Base-by-base conservation (phyloP, 2,329 filamentous ascomycete genomes). In the Arachnopeziza araneosa region DNA sequence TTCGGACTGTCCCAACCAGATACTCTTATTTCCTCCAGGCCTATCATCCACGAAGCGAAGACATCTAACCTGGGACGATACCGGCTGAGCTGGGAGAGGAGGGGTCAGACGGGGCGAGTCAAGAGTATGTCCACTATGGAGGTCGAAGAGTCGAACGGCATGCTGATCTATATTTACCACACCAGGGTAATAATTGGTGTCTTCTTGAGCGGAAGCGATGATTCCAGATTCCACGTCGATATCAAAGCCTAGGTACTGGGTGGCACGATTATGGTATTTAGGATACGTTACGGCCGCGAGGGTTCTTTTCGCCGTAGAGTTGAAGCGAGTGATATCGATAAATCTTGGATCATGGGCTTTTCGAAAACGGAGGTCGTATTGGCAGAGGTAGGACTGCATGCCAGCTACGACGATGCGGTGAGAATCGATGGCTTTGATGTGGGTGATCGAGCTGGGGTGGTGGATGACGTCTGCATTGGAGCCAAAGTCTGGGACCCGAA, bases 311-410 rank as follows among this genome's bases (percentile, higher is more conserved):
- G 21, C 17, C 23, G 60, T 64, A 1, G 52, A 32, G 2, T 21
- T 21, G n/a, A 19, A 23, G 14, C 2, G 24, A 3, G 24, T 6
- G 6, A 19, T 7, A 1, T 9, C 9, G 49, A 19, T 50, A 23
- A 19, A 19, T 55, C 14, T 4, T 23, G 17, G 32, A 7, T 55
- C 12, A 24, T 30, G n/a, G 32, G 32, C 19, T 61, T 66, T 65
- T 24, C 63, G 64, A 64, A 77, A 83, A 1, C 85, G 82, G 32
- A 82, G 62, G 63, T 88, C 85, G 66, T 85, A 87, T 5, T 86
- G 71, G 1, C 75, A 75, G 74, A 87, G 80, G 57, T 68, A 74
- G 67, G 75, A 76, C 32, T 72, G 66, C 1, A 84, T 71, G 1
- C 83, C 83, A 0, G 82, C 78, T 2, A 80, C 79, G 1, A 87